Evolutionary conservation across 2,329 filamentous ascomycete species (phyloP), one percentile per base, ranked within the genome.

Genomic region (Sporothrix brunneoviolacea): DNA sequence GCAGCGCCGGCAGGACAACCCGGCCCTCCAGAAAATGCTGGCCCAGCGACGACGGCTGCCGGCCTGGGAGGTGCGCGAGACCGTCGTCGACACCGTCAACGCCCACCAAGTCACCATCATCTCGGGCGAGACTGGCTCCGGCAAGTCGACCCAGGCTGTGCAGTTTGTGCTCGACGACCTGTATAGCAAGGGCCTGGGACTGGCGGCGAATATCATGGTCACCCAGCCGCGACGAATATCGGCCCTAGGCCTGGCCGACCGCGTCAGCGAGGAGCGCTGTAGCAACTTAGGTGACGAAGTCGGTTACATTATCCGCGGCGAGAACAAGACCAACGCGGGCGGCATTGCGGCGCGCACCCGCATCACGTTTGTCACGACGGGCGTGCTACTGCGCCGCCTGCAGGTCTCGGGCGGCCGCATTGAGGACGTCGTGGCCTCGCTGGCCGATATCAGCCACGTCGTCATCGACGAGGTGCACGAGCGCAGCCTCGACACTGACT

Each of bases 401-500:
- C 93, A 98, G 67, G 93, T 88, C 0, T 91, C 88, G 4, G 88
- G 89, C 44, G 88, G 87, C 6, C 79, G 81, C 27, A 80, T 85
- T 12, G 84, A 91, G 21, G 88, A 95, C 62, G 83, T 95, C 1
- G 79, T 88, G 47, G 79, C 84, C 18, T 88, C 90, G 35, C 69
- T 98, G 41, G 86, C 88, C 6, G 88, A 96, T 66, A 84, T 98
- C 55, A 96, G 88, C 58, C 93, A 98, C 64, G 82, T 98, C 8
- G 86, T 97, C 16, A 90, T 97, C 39, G 91, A 98, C 64, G 91
- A 98, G 67, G 91, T 97, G 3, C 91, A 98, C 69, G 91, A 98
- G 67, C 82, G 91, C 49, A 95, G 88, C 68, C 73, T 98, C 9
- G 93, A 97, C 62, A 96, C 91, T 0, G 91, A 98, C 64, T 96